Conservation (phyloP, 1,139 yeast genomes). For the Chernovozyma sophiae-reginae region DNA sequence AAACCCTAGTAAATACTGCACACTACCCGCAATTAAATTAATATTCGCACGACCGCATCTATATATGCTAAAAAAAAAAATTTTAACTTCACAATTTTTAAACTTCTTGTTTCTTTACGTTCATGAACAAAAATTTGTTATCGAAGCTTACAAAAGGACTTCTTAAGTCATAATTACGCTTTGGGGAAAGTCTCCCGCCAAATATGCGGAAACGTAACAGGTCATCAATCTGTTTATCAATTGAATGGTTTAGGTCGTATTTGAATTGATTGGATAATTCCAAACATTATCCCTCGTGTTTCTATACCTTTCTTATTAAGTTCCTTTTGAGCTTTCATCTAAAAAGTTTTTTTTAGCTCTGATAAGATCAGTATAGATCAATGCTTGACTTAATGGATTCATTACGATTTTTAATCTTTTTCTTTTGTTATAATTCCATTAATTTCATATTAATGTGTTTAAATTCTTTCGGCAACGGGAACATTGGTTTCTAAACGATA, state of each 20-base stretch:
- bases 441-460: constrained; percentile 2
- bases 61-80: no score
- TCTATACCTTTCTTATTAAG: background rate
- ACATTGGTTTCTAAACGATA: constrained; percentile 59
- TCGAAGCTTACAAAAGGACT: constrained; percentile 72
- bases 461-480: constrained; percentile 55
- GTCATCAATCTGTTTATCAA: constrained; percentile 30
- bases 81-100: no score
- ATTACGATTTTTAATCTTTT: background rate
- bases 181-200: constrained; percentile 98
- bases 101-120: constrained; percentile 33
- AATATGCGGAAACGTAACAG: constrained; percentile 59
- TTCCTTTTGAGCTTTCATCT: constrained; percentile 8
- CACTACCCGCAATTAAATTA: no score
- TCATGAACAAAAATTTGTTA: constrained; percentile 76
- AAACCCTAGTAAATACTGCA: no score
- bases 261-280: background rate
- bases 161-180: constrained; percentile 38
- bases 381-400: background rate
- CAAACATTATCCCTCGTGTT: background rate
- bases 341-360: constrained; percentile 14
- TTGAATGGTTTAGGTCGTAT: background rate
- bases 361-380: constrained; percentile 6
- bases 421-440: background rate
- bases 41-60: no score